Base-by-base conservation (phyloP, 805 yeast species). In the Kazachstania psychrophila region DNA sequence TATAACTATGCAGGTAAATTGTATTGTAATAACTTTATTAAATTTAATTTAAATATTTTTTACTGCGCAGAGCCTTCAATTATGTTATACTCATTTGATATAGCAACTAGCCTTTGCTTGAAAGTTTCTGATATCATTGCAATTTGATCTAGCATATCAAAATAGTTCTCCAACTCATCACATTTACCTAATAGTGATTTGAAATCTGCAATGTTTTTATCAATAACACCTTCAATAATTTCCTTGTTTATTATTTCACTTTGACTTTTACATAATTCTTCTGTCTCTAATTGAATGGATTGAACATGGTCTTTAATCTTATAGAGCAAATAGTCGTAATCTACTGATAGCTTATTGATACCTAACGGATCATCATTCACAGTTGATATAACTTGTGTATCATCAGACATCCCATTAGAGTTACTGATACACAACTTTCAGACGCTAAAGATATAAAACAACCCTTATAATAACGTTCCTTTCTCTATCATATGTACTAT, bases 281-380 rank as follows among this genome's bases (percentile, higher is more conserved):
- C 45, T 3, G 72, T 60, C 59, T 69, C 48, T 41, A 70, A 68
- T 6, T 75, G 65, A 17, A 77, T 54, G 2, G 64, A 58, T 16
- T 66, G 58, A 6, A 80, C 67, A 36, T 69, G 67, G 42, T 76
- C 82, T 31, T 69, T 68, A 34, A 82, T 77, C 51, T 73, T 75
- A 59, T 64, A 77, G 52, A 80, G 52, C 27, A 82, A 55, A 46
- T 79, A 77, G 47, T 82, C 89, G 51, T 72, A 80, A 36, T 69
- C 71, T 17, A 78, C 61, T 0, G 82, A 73, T 29, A 82, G 59
- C 38, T 70, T 67, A 46, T 74, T 71, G 13, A 81, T 66, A 10
- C 77, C 73, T 18, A 81, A 59, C 1, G 86, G 85, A 55, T 81
- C 88, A 8, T 45, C 49, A 3, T 33, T 31, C 13, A 22, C 23